Evolutionary conservation across 2,329 filamentous ascomycete genomes (phyloP).

Genomic region (Hypoxylon sp.): DNA sequence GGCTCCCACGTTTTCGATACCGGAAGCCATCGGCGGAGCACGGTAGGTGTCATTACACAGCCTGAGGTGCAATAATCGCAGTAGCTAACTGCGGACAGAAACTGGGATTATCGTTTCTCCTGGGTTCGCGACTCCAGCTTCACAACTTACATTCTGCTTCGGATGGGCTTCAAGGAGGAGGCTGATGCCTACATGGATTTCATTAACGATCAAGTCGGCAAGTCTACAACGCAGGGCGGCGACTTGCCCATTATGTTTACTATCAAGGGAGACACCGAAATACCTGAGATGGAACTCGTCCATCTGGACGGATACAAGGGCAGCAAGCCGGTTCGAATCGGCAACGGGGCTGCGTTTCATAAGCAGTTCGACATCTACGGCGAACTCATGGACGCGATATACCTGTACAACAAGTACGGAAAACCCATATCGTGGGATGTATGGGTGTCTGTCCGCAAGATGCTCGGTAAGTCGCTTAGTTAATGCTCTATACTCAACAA

Average conservation of each 20-base stretch:
- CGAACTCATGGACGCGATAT: conserved; percentile 79
- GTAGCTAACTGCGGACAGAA: conserved; percentile 48
- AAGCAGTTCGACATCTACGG: conserved; percentile 83
- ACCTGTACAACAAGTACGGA: conserved; percentile 81
- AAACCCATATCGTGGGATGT: conserved; percentile 80
- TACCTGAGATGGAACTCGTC: conserved; percentile 72
- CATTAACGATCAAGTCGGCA: conserved; percentile 74
- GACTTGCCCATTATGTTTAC: conserved; percentile 83
- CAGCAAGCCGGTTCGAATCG: conserved; percentile 76
- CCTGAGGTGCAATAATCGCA: not conserved
- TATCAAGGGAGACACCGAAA: conserved; percentile 76
- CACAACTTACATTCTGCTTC: conserved; percentile 78
- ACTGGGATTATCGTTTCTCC: conserved; percentile 78
- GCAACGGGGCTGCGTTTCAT: conserved; percentile 79
- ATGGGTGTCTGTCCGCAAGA: conserved; percentile 74
- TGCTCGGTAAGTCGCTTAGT: conserved; percentile 57
- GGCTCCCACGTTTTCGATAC: conserved; percentile 78
- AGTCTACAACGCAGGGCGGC: conserved; percentile 65
- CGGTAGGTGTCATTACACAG: conserved; percentile 44
- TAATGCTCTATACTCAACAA: not conserved
- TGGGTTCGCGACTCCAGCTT: conserved; percentile 83
- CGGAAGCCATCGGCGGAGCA: conserved; percentile 74
- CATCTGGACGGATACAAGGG: conserved; percentile 77
- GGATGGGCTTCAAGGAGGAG: conserved; percentile 77
- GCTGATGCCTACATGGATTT: conserved; percentile 82